Conservation (phyloP, 768 basidiomycete genomes). For the Hericium alpestre region DNA sequence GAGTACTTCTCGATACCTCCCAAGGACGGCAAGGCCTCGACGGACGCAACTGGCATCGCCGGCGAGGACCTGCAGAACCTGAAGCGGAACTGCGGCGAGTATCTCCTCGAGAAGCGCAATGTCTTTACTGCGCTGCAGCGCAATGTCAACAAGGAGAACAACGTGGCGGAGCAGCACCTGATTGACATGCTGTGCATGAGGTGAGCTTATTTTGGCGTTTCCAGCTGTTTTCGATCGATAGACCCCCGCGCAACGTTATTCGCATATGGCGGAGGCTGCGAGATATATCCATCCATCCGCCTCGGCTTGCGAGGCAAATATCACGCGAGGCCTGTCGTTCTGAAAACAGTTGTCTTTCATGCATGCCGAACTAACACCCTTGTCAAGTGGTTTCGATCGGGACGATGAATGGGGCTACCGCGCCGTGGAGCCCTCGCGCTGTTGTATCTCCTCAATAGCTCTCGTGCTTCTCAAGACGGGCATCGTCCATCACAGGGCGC, state of each 20-base stretch:
- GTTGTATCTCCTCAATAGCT: slow-evolving; percentile 97
- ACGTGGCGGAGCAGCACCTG: slow-evolving; percentile 95
- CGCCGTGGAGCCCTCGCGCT: slow-evolving; percentile 88
- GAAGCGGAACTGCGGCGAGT: slow-evolving; percentile 79
- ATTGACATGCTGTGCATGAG: slow-evolving; percentile 99
- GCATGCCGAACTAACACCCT: not conserved
- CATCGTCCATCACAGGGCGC: slow-evolving; percentile 57
- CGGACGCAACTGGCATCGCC: slow-evolving; percentile 72
- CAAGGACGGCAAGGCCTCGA: slow-evolving; percentile 45
- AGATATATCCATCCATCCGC: no score
- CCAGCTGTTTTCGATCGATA: not conserved
- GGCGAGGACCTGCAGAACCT: slow-evolving; percentile 69
- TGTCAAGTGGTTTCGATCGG: slow-evolving; percentile 79
- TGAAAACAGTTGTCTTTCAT: no score
- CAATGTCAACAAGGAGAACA: slow-evolving; percentile 99
- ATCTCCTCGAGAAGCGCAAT: slow-evolving; percentile 78
- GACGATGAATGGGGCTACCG: slow-evolving; percentile 99
- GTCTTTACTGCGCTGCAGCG: slow-evolving; percentile 97
- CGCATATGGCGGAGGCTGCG: no score
- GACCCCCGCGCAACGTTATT: not conserved
- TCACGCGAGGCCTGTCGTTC: no score
- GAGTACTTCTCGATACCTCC: slow-evolving; percentile 97
- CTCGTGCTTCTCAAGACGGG: slow-evolving; percentile 96
- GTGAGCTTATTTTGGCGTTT: slow-evolving; percentile 30
- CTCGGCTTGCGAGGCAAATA: not conserved